These are phyloP conservation scores for Kodamaea jinghongensis DNA, from an alignment of 805 yeast species.

Conservation along the genomic window DNA sequence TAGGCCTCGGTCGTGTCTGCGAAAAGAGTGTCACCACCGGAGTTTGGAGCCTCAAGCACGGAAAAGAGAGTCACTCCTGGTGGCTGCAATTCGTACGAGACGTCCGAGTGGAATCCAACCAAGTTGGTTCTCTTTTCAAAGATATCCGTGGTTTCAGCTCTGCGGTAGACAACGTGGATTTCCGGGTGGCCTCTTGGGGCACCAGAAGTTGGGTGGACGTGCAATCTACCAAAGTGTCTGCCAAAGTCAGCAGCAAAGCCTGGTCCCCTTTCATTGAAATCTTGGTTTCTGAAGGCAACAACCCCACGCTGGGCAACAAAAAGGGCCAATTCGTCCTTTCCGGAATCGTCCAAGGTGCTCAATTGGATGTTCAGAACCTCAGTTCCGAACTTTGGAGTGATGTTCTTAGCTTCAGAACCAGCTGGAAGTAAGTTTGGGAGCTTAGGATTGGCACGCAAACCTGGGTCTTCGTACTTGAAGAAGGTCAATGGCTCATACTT, in stretches of 20 bases:
- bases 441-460: slow-evolving; percentile 16
- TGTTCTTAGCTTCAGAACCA: slow-evolving; percentile 6
- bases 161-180: slow-evolving; percentile 28
- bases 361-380: slow-evolving; percentile 16
- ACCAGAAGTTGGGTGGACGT: slow-evolving; percentile 33
- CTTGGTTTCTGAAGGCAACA: slow-evolving; percentile 19
- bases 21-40: slow-evolving; percentile 39
- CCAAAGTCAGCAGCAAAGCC: slow-evolving; percentile 30
- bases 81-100: slow-evolving; percentile 41
- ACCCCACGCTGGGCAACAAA: slow-evolving; percentile 20
- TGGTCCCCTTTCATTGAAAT: slow-evolving; percentile 25
- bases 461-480: slow-evolving; percentile 17
- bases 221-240: slow-evolving; percentile 33
- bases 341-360: slow-evolving; percentile 14
- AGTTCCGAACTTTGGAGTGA: slow-evolving; percentile 20
- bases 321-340: slow-evolving; percentile 19
- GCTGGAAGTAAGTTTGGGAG: slow-evolving; percentile 13
- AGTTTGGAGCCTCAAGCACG: slow-evolving; percentile 33
- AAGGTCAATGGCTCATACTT: slow-evolving; percentile 14
- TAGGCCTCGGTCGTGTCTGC: slow-evolving; percentile 41
- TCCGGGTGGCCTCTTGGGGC: slow-evolving; percentile 32
- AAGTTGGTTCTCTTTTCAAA: slow-evolving; percentile 24
- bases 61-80: slow-evolving; percentile 38
- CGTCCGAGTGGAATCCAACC: slow-evolving; percentile 37
- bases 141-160: slow-evolving; percentile 13